These are phyloP conservation scores for Lactarius akahatsu DNA, from an alignment of 768 basidiomycete genomes.

Conservation along the genomic window DNA sequence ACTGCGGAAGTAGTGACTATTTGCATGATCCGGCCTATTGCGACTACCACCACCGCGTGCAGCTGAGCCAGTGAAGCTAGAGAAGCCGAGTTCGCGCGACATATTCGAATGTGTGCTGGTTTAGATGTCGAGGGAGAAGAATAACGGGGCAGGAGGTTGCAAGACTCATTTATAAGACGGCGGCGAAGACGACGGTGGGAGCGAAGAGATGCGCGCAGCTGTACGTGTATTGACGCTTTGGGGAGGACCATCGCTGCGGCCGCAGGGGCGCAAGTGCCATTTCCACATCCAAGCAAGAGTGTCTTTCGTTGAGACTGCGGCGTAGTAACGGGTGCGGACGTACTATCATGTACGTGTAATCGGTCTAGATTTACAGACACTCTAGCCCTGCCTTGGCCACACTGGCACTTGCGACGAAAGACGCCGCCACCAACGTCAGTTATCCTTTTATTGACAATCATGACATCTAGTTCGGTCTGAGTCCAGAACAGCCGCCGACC, in stretches of 20 bases:
- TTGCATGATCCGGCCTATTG: constrained; percentile 9
- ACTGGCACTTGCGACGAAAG: too few species aligned
- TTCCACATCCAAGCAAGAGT: neutral
- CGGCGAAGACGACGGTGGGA: neutral
- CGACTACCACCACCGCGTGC: neutral
- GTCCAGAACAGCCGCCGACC: too few species aligned
- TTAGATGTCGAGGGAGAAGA: neutral
- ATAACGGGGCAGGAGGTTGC: neutral
- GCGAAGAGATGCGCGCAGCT: constrained; percentile 6
- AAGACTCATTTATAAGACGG: constrained; percentile 12
- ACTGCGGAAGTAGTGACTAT: constrained; percentile 5
- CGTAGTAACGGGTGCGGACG: neutral
- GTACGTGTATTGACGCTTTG: neutral
- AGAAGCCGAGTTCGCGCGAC: neutral
- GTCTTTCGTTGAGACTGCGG: neutral
- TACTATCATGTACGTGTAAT: neutral
- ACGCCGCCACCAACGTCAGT: too few species aligned
- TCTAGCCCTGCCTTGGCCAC: too few species aligned
- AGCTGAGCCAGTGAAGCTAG: neutral
- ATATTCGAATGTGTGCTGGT: neutral
- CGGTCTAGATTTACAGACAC: neutral
- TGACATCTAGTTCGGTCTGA: too few species aligned
- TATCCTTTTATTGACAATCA: too few species aligned
- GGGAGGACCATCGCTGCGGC: constrained; percentile 4
- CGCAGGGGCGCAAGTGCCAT: constrained; percentile 15